phyloP scores from a whole-genome alignment of 352 stramenopile genomes.

The Globisporangium alternatum region DNA sequence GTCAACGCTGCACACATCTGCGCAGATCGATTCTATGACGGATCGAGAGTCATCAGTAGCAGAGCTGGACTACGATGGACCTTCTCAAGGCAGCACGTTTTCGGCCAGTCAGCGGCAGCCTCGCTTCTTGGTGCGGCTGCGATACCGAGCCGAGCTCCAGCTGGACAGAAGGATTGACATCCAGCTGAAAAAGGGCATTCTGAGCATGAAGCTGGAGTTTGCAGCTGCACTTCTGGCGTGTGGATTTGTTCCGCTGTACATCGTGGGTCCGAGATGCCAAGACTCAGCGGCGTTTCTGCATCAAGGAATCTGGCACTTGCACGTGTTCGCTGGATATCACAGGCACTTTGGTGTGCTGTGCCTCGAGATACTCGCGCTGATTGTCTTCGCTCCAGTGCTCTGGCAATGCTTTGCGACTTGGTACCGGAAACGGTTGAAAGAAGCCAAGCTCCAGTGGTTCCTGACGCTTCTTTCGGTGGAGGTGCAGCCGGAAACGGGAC shows the following conservation, averaged over 20 bases:
- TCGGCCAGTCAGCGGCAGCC: constrained; percentile 7
- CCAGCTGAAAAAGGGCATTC: constrained; percentile 6
- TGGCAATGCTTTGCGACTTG: constrained; percentile 29
- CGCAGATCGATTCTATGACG: neutral
- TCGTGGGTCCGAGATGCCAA: neutral
- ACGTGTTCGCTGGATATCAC: neutral
- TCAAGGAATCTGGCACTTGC: neutral
- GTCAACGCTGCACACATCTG: constrained; percentile 5
- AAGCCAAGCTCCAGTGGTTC: constrained; percentile 39
- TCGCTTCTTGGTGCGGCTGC: constrained; percentile 26
- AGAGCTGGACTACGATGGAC: neutral
- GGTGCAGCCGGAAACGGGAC: constrained; percentile 15
- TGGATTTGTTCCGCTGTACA: constrained; percentile 5
- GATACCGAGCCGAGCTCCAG: constrained; percentile 30
- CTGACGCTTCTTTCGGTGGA: constrained; percentile 31
- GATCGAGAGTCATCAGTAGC: neutral
- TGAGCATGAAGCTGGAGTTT: constrained; percentile 17
- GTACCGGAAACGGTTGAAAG: constrained; percentile 19
- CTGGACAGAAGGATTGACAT: constrained; percentile 28
- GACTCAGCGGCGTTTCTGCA: neutral
- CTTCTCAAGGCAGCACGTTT: neutral
- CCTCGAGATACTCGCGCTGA: constrained; percentile 11
- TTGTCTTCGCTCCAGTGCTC: constrained; percentile 18
- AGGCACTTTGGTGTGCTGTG: constrained; percentile 2
- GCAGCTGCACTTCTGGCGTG: constrained; percentile 7